Base-by-base conservation (phyloP, 768 basidiomycete species). In the Phylloporus sp. region DNA sequence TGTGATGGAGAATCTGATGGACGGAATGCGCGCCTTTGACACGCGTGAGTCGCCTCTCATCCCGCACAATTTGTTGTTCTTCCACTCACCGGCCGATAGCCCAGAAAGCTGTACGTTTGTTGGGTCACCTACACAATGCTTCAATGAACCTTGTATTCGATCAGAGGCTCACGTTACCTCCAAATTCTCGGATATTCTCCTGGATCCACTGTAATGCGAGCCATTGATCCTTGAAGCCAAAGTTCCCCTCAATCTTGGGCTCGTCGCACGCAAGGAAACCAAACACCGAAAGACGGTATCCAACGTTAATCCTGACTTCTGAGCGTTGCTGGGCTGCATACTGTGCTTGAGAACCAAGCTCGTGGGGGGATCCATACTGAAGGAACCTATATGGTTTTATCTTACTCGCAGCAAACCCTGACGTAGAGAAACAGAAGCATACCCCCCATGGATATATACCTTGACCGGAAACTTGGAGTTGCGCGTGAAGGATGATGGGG, bases 161-260 rank as follows among this genome's bases (percentile, higher is more conserved):
- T 6, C 34, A 20, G 0, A 1, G 11, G 11, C 18, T 20, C 6
- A 38, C 12, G 20, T 28, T 24, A 38, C 35, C 88, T 66, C 88
- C 89, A 55, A 90, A 91, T 0, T 71, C 69, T 34, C 65, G 65
- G 20, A 91, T 87, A 58, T 90, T 86, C 16, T 78, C 78, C 41
- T 73, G 78, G 23, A 90, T 71, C 87, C 88, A 90, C 57, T 79
- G 71, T n/a, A 90, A 61, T 1, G 82, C 88, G 18, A 86, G 60
- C 88, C 88, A 90, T 59, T 87, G 86, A 60, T 91, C 88, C 66
- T 89, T 90, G 72, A 91, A 91, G 1, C 88, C 88, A 63, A 84
- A 91, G 60, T 91, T 91, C 3, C 89, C 88, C 15, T 73, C 72
- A 41, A 91, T 63, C 36, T 69, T 62, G 12, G 85, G 86, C 52